Evolutionary conservation across 352 stramenopile species (phyloP), one percentile per base, ranked within the genome.

Genomic region (Phytopythium chamaehyphon): DNA sequence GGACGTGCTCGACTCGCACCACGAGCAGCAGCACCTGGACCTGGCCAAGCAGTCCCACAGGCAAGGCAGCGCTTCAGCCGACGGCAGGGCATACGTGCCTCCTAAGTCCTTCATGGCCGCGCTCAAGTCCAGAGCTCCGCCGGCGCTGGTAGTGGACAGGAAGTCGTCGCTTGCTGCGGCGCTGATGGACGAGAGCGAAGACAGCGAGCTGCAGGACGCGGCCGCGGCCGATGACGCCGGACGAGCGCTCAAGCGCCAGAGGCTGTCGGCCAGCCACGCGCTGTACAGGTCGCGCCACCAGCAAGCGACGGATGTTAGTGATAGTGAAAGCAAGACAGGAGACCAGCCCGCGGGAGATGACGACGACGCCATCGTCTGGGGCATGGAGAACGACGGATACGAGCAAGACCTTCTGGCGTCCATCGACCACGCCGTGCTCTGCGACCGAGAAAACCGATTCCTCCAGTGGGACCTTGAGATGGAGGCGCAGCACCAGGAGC

Each of bases 401-500:
- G 68, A 88, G 62, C 76, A 86, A 39, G 76, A 88, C 35, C 51
- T 90, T 45, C 68, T 90, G 6, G 75, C 73, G 11, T 88, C 75
- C 3, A 92, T 92, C 50, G 82, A 92, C 48, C 82, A 90, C 47
- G 73, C 76, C 14, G 79, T 88, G 40, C 62, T 92, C 28, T 92
- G 82, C 43, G 82, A 92, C 55, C 80, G 80, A 21, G 77, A 90
- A 56, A 92, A 92, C 55, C 76, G 82, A 2, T 92, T 92, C 48
- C 50, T 89, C 46, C 74, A 87, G 51, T 88, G 77, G 76, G 77
- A 87, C 46, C 38, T 88, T 7, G 74, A 90, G 53, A 75, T 80
- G 26, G 78, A 78, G 47, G 64, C 63, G 11, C 61, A 70, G 51
- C 53, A 70, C 18, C 64, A 57, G 57, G 69, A 57, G 37, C 37